A percentile compares a stretch with the other conserved stretches of the same genome.
Evolutionary conservation across 73 alveolate genomes (phyloP).

Genomic region (Paramecium sexaurelia): DNA sequence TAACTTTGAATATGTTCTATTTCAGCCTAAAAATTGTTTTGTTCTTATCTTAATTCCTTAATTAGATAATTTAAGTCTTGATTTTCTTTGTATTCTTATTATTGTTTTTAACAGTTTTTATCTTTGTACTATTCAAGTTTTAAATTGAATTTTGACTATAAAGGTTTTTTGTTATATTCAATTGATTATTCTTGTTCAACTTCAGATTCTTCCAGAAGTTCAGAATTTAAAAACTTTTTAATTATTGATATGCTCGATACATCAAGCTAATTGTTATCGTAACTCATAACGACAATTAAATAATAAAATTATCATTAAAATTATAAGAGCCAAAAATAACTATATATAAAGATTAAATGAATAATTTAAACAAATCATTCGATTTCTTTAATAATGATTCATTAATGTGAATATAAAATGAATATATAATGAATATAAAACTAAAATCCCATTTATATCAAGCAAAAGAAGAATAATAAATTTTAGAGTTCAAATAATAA

Average conservation of each 20-base stretch:
- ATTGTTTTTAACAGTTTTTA: not conserved
- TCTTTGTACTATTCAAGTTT: not conserved
- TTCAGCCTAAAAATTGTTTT: not conserved
- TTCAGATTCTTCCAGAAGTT: not conserved
- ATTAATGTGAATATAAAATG: not conserved
- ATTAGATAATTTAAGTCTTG: not conserved
- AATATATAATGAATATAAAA: too few relatives aligned
- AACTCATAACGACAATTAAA: slow-evolving; percentile 12
- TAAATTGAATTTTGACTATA: not conserved
- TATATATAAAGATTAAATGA: not conserved
- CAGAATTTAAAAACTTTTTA: not conserved
- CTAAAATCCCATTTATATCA: too few relatives aligned
- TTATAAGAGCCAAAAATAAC: not conserved
- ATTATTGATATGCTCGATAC: not conserved
- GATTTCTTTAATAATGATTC: not conserved
- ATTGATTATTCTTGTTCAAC: not conserved
- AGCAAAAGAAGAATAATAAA: too few relatives aligned
- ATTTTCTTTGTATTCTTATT: not conserved
- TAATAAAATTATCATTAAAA: slow-evolving; percentile 8
- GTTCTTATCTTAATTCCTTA: not conserved
- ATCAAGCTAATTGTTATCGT: not conserved
- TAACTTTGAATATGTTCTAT: not conserved
- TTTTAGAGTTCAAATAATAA: too few relatives aligned
- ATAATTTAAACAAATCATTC: not conserved
- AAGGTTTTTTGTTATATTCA: not conserved